Conservation (phyloP, 306 rosid genomes). For the Coriaria nepalensis region DNA sequence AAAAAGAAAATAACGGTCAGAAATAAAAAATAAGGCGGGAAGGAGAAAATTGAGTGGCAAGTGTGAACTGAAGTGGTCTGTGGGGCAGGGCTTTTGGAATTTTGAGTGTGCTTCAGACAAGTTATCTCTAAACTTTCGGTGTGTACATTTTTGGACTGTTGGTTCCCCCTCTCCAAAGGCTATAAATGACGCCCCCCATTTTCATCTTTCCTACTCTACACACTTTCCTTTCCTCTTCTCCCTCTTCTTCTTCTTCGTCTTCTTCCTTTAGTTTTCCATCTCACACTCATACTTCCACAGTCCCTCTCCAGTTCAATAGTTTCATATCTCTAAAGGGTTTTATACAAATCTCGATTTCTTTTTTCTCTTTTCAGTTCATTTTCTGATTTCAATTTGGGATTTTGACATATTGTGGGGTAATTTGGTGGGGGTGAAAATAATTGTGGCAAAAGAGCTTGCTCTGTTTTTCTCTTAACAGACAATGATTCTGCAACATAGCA, state of each 20-base stretch:
- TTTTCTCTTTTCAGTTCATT: neutral
- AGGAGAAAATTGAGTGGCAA: constrained; percentile 6
- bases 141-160: constrained; percentile 32
- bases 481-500: constrained; percentile 49
- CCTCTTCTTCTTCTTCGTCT: constrained; percentile 9
- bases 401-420: constrained; percentile 11
- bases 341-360: neutral
- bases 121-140: constrained; percentile 79
- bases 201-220: constrained; percentile 21
- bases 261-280: neutral
- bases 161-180: constrained; percentile 19
- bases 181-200: constrained; percentile 22
- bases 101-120: constrained; percentile 50
- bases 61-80: constrained; percentile 53
- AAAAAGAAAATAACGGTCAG: constrained; percentile 16
- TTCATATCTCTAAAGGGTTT: neutral
- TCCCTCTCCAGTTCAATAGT: neutral
- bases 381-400: constrained; percentile 4
- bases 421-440: constrained; percentile 21
- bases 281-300: neutral
- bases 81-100: constrained; percentile 45
- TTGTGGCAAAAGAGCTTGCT: constrained; percentile 11
- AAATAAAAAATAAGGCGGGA: constrained; percentile 24
- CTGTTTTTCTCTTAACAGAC: constrained; percentile 28
- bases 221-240: neutral